phyloP scores from a whole-genome alignment of 106 monocot genomes.

The Chionographis japonica region DNA sequence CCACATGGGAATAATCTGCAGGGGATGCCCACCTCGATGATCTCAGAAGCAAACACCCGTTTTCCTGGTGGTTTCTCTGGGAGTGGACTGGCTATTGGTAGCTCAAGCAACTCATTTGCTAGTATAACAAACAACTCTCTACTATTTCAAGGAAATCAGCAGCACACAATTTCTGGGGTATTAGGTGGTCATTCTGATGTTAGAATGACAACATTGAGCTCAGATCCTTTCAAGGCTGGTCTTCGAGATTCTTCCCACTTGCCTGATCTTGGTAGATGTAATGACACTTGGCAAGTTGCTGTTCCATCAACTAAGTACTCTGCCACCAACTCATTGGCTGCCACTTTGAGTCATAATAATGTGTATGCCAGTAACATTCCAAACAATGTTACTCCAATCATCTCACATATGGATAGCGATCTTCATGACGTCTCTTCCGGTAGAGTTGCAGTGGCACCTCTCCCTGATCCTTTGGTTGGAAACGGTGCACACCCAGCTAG shows the following conservation, averaged over 20 bases:
- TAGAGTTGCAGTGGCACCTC: constrained; percentile 3
- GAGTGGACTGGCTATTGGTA: constrained; percentile 7
- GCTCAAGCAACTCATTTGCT: constrained; percentile 21
- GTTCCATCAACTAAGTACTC: constrained; percentile 22
- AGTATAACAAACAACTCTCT: constrained; percentile 23
- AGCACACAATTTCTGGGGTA: constrained; percentile 18
- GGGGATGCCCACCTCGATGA: constrained; percentile 26
- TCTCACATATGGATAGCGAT: constrained; percentile 23
- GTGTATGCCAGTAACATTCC: constrained; percentile 11
- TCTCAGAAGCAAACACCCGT: constrained; percentile 28
- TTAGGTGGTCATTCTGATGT: constrained; percentile 28
- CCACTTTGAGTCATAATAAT: constrained; percentile 13
- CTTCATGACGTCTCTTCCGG: constrained; percentile 14
- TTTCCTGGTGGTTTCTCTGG: constrained; percentile 20
- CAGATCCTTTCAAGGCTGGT: constrained; percentile 30
- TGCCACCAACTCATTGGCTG: constrained; percentile 8
- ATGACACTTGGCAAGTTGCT: constrained; percentile 36
- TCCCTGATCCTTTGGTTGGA: constrained; percentile 16
- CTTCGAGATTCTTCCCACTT: constrained; percentile 26
- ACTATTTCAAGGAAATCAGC: constrained; percentile 29
- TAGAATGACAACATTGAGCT: constrained; percentile 10
- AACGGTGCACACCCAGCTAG: constrained; percentile 24
- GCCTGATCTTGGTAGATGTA: constrained; percentile 40
- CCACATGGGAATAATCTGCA: constrained; percentile 33
- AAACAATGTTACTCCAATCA: not conserved